phyloP scores from a whole-genome alignment of 139 green algal genomes.

The Closterium sp. region DNA sequence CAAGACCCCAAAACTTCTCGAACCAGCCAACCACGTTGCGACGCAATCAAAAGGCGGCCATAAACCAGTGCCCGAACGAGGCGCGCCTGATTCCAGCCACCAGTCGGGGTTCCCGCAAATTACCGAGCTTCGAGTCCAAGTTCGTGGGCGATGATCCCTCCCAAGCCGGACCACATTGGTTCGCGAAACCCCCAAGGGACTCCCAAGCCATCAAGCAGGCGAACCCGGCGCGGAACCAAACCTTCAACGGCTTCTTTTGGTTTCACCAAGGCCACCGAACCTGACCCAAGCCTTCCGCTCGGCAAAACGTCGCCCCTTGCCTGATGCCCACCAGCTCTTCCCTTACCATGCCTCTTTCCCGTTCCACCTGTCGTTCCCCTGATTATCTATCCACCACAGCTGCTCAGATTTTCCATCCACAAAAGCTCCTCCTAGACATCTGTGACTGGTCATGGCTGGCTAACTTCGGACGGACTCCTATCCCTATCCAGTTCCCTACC shows the following conservation, averaged over 20 bases:
- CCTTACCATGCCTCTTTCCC: no score
- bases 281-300: background rate
- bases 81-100: background rate
- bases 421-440: no score
- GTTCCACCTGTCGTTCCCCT: background rate
- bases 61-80: background rate
- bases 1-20: no score
- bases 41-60: background rate
- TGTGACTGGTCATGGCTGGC: background rate
- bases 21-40: background rate
- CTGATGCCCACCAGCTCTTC: background rate
- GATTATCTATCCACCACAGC: no score
- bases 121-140: background rate
- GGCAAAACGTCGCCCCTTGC: no score
- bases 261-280: background rate
- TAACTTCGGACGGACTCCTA: background rate
- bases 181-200: background rate
- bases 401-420: no score
- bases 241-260: background rate
- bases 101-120: background rate
- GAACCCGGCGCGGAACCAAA: background rate
- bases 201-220: background rate
- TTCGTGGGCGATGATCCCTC: background rate
- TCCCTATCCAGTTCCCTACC: background rate
- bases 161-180: background rate